A percentile compares a stretch with the other conserved stretches of the same genome.
phyloP scores from a whole-genome alignment of 1,139 yeast genomes.

The Kazachstania sp. region DNA sequence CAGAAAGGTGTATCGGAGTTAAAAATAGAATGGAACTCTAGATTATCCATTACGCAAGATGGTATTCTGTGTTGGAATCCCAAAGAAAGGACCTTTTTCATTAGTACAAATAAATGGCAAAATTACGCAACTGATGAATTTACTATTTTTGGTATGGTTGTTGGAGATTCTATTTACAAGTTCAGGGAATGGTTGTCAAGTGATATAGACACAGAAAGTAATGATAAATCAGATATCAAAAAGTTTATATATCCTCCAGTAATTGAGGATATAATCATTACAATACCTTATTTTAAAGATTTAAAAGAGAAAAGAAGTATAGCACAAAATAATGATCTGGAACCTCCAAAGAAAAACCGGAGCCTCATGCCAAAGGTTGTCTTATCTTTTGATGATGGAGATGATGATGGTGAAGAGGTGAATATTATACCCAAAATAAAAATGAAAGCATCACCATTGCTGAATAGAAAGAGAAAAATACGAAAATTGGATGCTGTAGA shows the following conservation, averaged over 20 bases:
- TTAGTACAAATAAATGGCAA: slow-evolving; percentile 20
- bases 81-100: slow-evolving; percentile 23
- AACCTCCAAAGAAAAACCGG: slow-evolving; percentile 16
- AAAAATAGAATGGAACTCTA: slow-evolving; percentile 44
- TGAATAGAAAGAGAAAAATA: slow-evolving; percentile 4
- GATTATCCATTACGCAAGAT: slow-evolving; percentile 46
- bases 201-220: slow-evolving; percentile 32
- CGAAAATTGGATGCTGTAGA: not conserved
- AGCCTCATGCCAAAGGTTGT: slow-evolving; percentile 24
- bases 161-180: slow-evolving; percentile 51
- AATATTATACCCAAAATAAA: slow-evolving; percentile 25
- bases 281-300: slow-evolving; percentile 46
- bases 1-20: slow-evolving; percentile 13
- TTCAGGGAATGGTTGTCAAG: slow-evolving; percentile 45
- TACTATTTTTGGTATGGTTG: slow-evolving; percentile 56
- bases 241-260: slow-evolving; percentile 46
- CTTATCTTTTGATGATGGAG: slow-evolving; percentile 26
- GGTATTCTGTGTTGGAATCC: slow-evolving; percentile 51
- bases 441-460: slow-evolving; percentile 26
- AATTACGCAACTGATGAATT: slow-evolving; percentile 34
- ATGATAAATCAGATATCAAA: slow-evolving; percentile 29
- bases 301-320: not conserved
- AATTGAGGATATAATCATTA: slow-evolving; percentile 37
- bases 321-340: not conserved
- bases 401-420: slow-evolving; percentile 24